These are phyloP conservation scores for Avena atlantica DNA, from an alignment of 176 grass and related monocot genomes.

Conservation along the genomic window DNA sequence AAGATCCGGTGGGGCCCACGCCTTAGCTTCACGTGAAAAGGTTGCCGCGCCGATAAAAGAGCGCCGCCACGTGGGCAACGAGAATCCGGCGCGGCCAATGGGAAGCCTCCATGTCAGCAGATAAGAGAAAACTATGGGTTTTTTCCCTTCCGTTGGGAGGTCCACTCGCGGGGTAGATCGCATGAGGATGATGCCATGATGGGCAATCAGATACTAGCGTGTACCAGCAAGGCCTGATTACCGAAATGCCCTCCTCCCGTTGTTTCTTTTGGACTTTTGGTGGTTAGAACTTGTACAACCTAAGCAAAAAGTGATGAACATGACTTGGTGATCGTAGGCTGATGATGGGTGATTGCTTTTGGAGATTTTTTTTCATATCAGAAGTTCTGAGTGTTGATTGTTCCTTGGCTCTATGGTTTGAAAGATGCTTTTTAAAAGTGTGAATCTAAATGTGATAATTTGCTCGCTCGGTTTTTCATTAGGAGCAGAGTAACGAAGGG, in stretches of 20 bases:
- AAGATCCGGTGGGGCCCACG: slow-evolving; percentile 54
- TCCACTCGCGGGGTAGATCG: slow-evolving; percentile 39
- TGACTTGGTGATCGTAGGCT: not conserved
- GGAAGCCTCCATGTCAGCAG: slow-evolving; percentile 43
- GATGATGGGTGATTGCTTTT: not conserved
- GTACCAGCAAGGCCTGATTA: slow-evolving; percentile 14
- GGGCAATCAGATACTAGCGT: slow-evolving; percentile 31
- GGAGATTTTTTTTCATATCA: not conserved
- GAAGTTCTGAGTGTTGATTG: not conserved
- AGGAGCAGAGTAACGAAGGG: not conserved
- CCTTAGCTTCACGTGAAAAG: slow-evolving; percentile 52
- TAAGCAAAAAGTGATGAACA: not conserved
- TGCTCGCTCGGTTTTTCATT: not conserved
- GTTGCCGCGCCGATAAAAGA: slow-evolving; percentile 40
- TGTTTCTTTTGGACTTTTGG: not conserved
- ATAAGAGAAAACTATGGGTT: slow-evolving; percentile 49
- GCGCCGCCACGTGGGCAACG: slow-evolving; percentile 33
- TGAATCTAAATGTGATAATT: not conserved
- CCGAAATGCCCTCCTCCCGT: slow-evolving; percentile 16
- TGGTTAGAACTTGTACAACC: not conserved
- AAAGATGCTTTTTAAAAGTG: not conserved
- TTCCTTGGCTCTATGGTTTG: not conserved
- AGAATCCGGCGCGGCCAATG: slow-evolving; percentile 52
- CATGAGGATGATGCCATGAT: slow-evolving; percentile 17
- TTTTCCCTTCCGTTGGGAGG: slow-evolving; percentile 37